Evolutionary conservation across 2,329 filamentous ascomycete genomes (phyloP).

Genomic region (Sclerotinia borealis): DNA sequence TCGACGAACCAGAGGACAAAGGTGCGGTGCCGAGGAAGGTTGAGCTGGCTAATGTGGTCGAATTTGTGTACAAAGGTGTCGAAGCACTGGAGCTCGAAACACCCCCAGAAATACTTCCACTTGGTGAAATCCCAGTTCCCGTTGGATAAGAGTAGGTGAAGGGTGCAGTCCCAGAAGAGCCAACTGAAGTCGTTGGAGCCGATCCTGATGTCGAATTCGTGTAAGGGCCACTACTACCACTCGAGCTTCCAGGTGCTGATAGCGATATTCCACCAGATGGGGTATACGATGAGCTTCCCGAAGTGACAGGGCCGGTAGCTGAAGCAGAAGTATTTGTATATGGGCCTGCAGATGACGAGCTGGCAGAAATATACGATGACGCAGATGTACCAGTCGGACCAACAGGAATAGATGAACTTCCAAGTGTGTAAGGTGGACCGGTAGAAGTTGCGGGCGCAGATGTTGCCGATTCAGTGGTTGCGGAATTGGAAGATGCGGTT

Average conservation of each 20-base stretch:
- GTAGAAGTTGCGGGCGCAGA: not conserved
- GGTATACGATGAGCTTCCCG: not conserved
- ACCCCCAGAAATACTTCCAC: conserved; percentile 3
- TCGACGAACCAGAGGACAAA: not conserved
- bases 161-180: not conserved
- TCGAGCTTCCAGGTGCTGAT: not conserved
- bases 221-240: not conserved
- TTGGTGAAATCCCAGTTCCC: not conserved
- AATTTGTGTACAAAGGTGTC: conserved; percentile 3
- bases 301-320: not conserved
- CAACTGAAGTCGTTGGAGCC: not conserved
- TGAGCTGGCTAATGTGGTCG: not conserved
- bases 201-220: conserved; percentile 2
- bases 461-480: too few relatives aligned
- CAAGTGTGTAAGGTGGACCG: not conserved
- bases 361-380: not conserved
- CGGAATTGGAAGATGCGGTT: too few relatives aligned
- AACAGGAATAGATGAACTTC: not conserved
- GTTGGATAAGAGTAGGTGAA: not conserved
- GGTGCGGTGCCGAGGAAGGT: conserved; percentile 1
- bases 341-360: not conserved
- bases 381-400: not conserved
- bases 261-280: not conserved
- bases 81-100: not conserved
- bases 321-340: conserved; percentile 8